Base-by-base conservation (phyloP, 441 rosid genomes). In the Oxalis stricta region DNA sequence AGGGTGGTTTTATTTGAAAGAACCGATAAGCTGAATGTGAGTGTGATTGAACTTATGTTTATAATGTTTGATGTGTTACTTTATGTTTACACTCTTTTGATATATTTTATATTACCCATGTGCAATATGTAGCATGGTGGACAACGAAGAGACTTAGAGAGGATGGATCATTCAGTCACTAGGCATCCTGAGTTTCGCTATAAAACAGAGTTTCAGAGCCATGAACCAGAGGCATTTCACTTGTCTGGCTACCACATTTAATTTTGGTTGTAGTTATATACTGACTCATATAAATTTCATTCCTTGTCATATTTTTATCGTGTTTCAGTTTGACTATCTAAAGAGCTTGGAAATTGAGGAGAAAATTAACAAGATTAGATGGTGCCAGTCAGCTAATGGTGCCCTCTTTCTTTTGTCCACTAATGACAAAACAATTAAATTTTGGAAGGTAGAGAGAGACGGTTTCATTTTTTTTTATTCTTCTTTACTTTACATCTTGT, bases 331-430 rank as follows among this genome's bases (percentile, higher is more conserved):
- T 73, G 96, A 91, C 66, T 91, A 91, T 60, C 82, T 91, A 50
- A 85, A 85, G 79, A 85, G 98, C 53, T 78, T 91, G 94, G 98
- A 85, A 72, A 85, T 89, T 52, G 98, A 85, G 72, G 98, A 89
- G 77, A 85, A 85, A 63, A 91, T 85, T 47, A 85, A 85, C 82
- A 83, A 91, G 58, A 85, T 91, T 49, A 83, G 79, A 60, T 89
- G 98, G 98, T 89, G 96, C 63, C 92, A 82, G 63, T 63, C 82
- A 17, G 86, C 86, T 5, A 85, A 76, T 46, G 75, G 94, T 17
- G 83, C 93, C n/a, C 71, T 80, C 52, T 89, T 82, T 67, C 94
- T 89, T 53, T 72, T 89, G 30, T 85, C 96, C 6, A 82, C 96
- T 10, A 89, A 89, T 51, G 96, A 89, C 68, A 82, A 85, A 70